Base-by-base conservation (phyloP, 1,139 yeast genomes). In the Candida glucosophila region DNA sequence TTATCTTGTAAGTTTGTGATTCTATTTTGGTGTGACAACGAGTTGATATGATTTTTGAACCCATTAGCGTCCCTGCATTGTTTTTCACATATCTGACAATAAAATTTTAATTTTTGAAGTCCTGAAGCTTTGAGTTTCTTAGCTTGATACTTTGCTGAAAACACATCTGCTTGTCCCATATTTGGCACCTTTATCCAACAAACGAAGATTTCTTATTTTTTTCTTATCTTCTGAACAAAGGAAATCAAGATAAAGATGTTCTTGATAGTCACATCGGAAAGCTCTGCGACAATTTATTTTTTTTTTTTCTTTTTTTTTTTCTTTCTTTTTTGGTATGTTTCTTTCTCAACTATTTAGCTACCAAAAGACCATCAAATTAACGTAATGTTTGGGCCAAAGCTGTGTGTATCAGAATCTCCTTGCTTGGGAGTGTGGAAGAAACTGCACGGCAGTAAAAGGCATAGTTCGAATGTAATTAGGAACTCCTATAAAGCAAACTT, bases 31-130 rank as follows among this genome's bases (percentile, higher is more conserved):
- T 90, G 99, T 2, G 82, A 67, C 22, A 83, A 86, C 10, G 94
- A 77, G 34, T 67, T 66, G 12, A 78, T 63, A 50, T 90, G 99
- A 46, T 90, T 81, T 44, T 80, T 78, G 58, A 82, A 90, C 17
- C 98, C 99, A 52, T 90, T 90, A 36, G 82, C 90, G 48, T 92
- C 99, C 29, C 97, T 62, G 49, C 97, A 88, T 54, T 90, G 99
- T 44, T 88, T 85, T 43, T 68, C 72, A 44, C 99, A 90, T 3
- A 83, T 68, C 49, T 90, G 98, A 49, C 99, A 90, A 51, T 86
- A 90, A 65, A 73, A 90, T 36, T 73, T 68, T 26, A 92, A 68
- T 44, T 82, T 77, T 50, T 88, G 96, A 11, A 88, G 72, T 5
- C 97, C 97, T 20, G 74, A 64, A 12, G 88, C 73, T 52, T 85